A percentile compares a stretch with the other conserved stretches of the same genome.
Evolutionary conservation across 306 rosid species (phyloP).

Genomic region (Amphicarpaea edgeworthii): DNA sequence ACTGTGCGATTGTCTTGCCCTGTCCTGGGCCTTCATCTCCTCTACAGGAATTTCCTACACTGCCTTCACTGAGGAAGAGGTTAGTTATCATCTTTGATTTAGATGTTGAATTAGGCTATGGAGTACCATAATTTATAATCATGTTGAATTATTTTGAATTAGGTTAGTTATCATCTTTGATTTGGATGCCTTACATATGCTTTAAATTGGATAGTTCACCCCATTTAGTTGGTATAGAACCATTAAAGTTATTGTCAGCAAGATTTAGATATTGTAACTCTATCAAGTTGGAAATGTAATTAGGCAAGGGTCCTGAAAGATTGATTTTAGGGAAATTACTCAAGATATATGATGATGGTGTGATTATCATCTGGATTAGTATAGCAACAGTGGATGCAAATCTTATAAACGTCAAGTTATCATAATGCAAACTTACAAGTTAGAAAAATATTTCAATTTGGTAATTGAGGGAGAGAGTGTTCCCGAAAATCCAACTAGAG

Average conservation of each 20-base stretch:
- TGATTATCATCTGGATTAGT: conserved; percentile 25
- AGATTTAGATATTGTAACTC: conserved; percentile 80
- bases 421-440: conserved; percentile 68
- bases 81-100: too few species aligned
- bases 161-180: too few species aligned
- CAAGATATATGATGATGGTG: background rate
- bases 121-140: too few species aligned
- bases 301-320: conserved; percentile 76
- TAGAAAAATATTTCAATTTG: conserved; percentile 71
- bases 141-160: too few species aligned
- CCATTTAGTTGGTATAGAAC: conserved; percentile 76
- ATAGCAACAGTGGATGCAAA: conserved; percentile 11
- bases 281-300: conserved; percentile 73
- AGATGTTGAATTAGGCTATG: too few species aligned
- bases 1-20: too few species aligned
- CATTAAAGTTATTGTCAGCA: conserved; percentile 70
- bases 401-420: conserved; percentile 20
- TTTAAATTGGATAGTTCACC: too few species aligned
- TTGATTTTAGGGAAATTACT: conserved; percentile 35
- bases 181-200: too few species aligned
- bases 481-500: conserved; percentile 86
- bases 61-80: too few species aligned
- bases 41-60: too few species aligned
- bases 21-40: too few species aligned
- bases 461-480: conserved; percentile 79